Percentiles rank a stretch among this genome's conserved stretches.
Conservation (phyloP, 805 yeast species). For the Wickerhamiella hasegawae region DNA sequence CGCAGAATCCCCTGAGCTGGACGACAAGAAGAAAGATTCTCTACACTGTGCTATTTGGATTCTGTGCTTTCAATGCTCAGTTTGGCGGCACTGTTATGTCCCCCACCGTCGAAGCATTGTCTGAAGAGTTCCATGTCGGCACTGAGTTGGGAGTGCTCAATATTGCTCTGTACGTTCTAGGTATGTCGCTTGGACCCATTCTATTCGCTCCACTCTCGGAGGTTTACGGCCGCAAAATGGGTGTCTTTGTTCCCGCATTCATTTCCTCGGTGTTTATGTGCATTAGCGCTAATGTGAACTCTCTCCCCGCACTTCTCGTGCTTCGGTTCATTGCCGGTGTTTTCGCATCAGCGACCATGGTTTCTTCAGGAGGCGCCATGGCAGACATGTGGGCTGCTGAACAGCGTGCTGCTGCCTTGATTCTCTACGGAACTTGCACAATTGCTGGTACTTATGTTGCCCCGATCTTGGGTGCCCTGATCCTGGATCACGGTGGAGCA, state of each 20-base stretch:
- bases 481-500: constrained; percentile 30
- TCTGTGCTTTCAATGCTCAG: constrained; percentile 37
- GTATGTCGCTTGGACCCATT: constrained; percentile 48
- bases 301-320: constrained; percentile 37
- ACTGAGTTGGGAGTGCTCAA: constrained; percentile 33
- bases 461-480: constrained; percentile 27
- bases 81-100: constrained; percentile 37
- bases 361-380: constrained; percentile 53
- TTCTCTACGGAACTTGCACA: constrained; percentile 44
- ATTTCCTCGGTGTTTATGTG: constrained; percentile 28
- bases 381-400: constrained; percentile 41
- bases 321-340: constrained; percentile 49
- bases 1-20: constrained; percentile 39
- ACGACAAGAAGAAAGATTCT: constrained; percentile 25
- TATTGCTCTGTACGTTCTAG: constrained; percentile 38
- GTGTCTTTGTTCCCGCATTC: constrained; percentile 31
- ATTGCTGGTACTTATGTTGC: constrained; percentile 39
- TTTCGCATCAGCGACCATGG: constrained; percentile 52
- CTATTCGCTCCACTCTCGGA: constrained; percentile 55
- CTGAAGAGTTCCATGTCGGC: constrained; percentile 30
- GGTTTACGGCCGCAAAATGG: constrained; percentile 41
- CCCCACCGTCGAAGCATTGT: constrained; percentile 32
- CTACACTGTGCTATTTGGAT: constrained; percentile 25
- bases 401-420: constrained; percentile 39
- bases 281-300: constrained; percentile 46